These are phyloP conservation scores for Mrakia gelida DNA, from an alignment of 768 basidiomycete genomes.

Conservation along the genomic window DNA sequence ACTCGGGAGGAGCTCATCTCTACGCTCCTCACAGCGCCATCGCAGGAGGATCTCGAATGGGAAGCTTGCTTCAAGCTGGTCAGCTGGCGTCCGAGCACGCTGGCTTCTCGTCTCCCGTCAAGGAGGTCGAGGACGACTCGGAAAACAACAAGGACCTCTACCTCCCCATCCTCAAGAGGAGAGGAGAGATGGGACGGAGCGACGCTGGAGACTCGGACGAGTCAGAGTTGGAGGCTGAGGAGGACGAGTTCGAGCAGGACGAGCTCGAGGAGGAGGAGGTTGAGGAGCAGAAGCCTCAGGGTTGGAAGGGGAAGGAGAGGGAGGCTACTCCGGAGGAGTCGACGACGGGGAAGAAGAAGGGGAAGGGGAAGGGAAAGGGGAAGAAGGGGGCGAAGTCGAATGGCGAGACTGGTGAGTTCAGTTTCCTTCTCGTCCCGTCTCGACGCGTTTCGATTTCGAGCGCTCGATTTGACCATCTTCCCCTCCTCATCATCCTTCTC, in stretches of 20 bases:
- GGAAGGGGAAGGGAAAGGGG: not conserved
- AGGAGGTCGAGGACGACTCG: not conserved
- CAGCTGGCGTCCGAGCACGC: slow-evolving; percentile 14
- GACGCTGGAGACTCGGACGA: not conserved
- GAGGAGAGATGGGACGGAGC: not conserved
- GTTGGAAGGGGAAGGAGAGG: slow-evolving; percentile 7
- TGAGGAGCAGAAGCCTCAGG: not conserved
- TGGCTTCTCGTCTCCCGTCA: not conserved
- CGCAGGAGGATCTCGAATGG: slow-evolving; percentile 12
- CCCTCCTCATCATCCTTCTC: not conserved
- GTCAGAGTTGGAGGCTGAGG: slow-evolving; percentile 10
- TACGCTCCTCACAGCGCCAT: slow-evolving; percentile 13
- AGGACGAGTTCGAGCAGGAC: slow-evolving; percentile 4
- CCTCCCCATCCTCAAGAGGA: not conserved
- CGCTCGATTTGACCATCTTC: not conserved
- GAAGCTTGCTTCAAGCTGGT: slow-evolving; percentile 16
- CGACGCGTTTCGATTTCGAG: not conserved
- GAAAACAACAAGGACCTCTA: not conserved
- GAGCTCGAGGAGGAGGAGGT: not conserved
- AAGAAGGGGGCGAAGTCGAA: not conserved
- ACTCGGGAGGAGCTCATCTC: slow-evolving; percentile 1
- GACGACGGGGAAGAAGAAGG: slow-evolving; percentile 19
- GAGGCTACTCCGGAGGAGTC: not conserved
- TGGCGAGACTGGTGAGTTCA: not conserved
- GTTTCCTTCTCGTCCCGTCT: not conserved